Base-by-base conservation (phyloP, 1,139 yeast genomes). In the Lodderomyces parapsilosis region DNA sequence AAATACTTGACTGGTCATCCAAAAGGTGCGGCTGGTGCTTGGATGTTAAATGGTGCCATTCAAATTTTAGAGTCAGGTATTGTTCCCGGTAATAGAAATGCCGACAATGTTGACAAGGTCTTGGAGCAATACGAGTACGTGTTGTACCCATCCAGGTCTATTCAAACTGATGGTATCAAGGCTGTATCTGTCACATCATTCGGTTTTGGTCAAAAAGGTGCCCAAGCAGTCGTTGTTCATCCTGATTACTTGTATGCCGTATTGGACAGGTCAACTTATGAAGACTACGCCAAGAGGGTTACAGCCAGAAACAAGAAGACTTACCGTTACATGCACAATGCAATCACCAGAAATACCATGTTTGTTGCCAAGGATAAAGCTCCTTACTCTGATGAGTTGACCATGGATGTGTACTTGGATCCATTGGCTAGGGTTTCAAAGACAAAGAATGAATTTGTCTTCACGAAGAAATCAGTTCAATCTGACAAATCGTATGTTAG, bases 11-110 rank as follows among this genome's bases (percentile, higher is more conserved):
- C 99, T 59, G 99, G 99, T 73, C 99, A 93, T 76, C 99, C 99
- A 61, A 93, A 93, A 86, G 99, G 99, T 81, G 99, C 99, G 57
- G 99, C 99, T 46, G 99, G 98, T 79, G 98, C 99, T 50, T 93
- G 99, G 99, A 93, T 94, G 99, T 76, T 93, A 79, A 94, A 93
- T 69, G 99, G 99, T 71, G 96, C 91, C 49, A 76, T 93, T 56
- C 99, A 93, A 76, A 85, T 91, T 55, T 77, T 93, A 66, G 86
- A 88, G 72, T 68, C 88, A 59, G 99, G 99, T 70, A 64, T 91
- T 59, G 96, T 93, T 58, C 99, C 99, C 55, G 99, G 99, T 69
- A 93, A 93, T 79, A 83, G 97, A 71, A 94, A 94, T 62, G 99
- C 99, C 47, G 99, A 93, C 70, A 93, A 94, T 65, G 82, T 93